Evolutionary conservation across 176 grass and related monocot genomes (phyloP).

Genomic region (Alloteropsis semialata): DNA sequence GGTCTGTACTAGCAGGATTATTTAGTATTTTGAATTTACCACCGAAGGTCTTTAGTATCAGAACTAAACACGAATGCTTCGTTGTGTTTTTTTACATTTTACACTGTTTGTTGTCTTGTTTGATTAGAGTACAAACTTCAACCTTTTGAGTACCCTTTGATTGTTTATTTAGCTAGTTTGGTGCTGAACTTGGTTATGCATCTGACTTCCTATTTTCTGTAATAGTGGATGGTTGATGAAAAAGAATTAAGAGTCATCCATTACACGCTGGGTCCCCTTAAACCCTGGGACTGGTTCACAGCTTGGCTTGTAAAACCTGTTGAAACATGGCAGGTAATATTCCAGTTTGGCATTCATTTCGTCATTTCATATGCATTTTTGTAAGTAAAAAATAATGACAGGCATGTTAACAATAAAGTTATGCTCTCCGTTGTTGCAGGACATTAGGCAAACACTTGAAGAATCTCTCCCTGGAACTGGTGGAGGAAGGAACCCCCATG

Average conservation of each 20-base stretch:
- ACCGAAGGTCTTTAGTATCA: neutral
- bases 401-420: conserved; percentile 11
- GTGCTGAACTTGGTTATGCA: neutral
- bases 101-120: neutral
- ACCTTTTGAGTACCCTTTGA: neutral
- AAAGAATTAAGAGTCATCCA: conserved; percentile 92
- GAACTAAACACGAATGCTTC: neutral
- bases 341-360: neutral
- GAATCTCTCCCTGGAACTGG: conserved; percentile 81
- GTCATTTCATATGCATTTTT: conserved; percentile 25
- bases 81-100: neutral
- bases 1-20: neutral
- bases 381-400: conserved; percentile 4
- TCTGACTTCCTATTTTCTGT: conserved; percentile 31
- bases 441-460: conserved; percentile 72
- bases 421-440: conserved; percentile 41
- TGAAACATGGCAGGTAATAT: conserved; percentile 86
- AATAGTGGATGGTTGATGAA: conserved; percentile 98
- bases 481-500: conserved; percentile 68
- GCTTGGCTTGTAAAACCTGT: conserved; percentile 98
- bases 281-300: conserved; percentile 99
- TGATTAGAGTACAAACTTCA: neutral
- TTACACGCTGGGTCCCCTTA: conserved; percentile 87
- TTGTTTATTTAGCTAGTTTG: conserved; percentile 7
- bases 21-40: neutral